Evolutionary conservation across 2,329 filamentous ascomycete species (phyloP), one percentile per base, ranked within the genome.

Genomic region (Penicillium sp.): DNA sequence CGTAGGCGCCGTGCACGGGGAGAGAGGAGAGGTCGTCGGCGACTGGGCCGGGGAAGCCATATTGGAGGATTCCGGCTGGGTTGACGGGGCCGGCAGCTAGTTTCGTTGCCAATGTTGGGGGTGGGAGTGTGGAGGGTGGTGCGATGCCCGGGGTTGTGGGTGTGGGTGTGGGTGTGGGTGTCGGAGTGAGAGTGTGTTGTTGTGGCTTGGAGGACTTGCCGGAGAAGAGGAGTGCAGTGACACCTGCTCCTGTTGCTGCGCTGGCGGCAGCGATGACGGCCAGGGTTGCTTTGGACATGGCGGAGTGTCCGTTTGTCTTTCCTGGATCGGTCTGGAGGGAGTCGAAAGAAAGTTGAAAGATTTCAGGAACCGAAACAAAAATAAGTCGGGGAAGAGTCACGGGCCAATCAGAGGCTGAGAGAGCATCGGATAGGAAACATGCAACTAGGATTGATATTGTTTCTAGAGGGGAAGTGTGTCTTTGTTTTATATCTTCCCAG

Each of bases 1-100:
- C 92, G 80, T 86, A 99, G 62, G 87, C 85, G 28, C 91, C 95
- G 57, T 91, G 80, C 46, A 97, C 80, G 29, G 89, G 87, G 22
- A 82, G 76, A 31, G 89, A 86, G 47, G 80, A 80, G 47, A 90
- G 85, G 36, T 95, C 78, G 72, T 99, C 93, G 63, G 86, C 80
- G 33, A 95, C 76, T 28, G 93, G 93, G 50, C 93, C 93, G 0
- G 93, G 92, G 72, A 97, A 96, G 63, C 93, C 88, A 68, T 92
- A 92, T 60, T 90, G 81, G 71, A 90, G 88, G 59, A 92, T 79
- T 11, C 88, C 88, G 31, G 83, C 75, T 3, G 88, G 87, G 70
- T 92, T 80, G 64, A 91, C 86, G 30, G 80, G 82, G 10, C 73
- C 47, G 30, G 49, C 14, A 4, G 42, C 37, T 25, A 29, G 48